These are phyloP conservation scores for Teunomyces lycoperdinae DNA, from an alignment of 805 yeast genomes.

Conservation along the genomic window DNA sequence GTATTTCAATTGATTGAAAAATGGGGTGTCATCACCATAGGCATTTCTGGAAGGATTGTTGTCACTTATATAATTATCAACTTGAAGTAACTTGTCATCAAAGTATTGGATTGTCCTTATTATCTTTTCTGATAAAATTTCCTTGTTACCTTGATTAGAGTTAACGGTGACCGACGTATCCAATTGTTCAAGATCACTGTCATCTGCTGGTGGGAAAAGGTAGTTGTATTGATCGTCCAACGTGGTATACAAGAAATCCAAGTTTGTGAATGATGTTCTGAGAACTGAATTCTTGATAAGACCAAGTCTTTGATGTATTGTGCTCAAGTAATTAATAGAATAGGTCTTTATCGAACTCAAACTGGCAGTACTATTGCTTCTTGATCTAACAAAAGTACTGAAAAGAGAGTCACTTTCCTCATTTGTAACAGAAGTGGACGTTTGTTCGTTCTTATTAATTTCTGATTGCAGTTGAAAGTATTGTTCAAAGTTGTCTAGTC, in stretches of 20 bases:
- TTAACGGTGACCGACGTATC: constrained; percentile 10
- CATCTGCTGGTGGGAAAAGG: constrained; percentile 21
- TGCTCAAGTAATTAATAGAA: constrained; percentile 31
- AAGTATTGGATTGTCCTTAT: constrained; percentile 42
- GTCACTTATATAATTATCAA: constrained; percentile 36
- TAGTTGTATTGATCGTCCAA: constrained; percentile 42
- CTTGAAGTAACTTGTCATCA: constrained; percentile 38
- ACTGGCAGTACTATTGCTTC: constrained; percentile 30
- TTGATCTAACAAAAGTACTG: constrained; percentile 8
- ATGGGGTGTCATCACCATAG: constrained; percentile 21
- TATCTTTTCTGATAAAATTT: constrained; percentile 34
- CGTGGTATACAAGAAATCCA: constrained; percentile 37
- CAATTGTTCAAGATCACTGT: constrained; percentile 7
- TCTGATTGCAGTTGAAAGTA: constrained; percentile 20
- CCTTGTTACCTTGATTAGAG: constrained; percentile 15
- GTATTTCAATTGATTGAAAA: constrained; percentile 33
- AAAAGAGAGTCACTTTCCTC: not conserved
- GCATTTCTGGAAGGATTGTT: constrained; percentile 29
- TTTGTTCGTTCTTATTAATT: not conserved
- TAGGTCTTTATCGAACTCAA: constrained; percentile 27
- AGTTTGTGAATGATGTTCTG: constrained; percentile 34
- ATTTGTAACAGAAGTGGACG: not conserved
- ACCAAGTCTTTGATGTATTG: constrained; percentile 34
- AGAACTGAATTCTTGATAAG: constrained; percentile 37
- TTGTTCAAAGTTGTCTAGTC: constrained; percentile 39